Base-by-base conservation (phyloP, 1,284 basidiomycete genomes). In the Grifola frondosa region DNA sequence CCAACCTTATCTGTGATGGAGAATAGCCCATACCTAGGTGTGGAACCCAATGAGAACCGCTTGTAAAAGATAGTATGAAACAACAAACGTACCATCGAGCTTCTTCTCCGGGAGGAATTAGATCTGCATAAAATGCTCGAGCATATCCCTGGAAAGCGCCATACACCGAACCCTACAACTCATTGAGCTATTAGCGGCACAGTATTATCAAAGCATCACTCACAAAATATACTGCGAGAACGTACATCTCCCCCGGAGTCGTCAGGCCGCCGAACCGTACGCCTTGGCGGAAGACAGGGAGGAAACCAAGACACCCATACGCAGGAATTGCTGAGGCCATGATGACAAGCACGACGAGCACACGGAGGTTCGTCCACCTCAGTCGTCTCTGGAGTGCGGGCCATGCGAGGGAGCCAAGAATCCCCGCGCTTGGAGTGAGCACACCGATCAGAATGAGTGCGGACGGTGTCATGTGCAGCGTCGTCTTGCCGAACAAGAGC, bases 1-100 rank as follows among this genome's bases (percentile, higher is more conserved):
- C 68, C 2, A 53, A 80, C 85, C 73, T 91, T 92, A 68, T 91
- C 89, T 0, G 91, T 95, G 53, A 96, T 91, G 6, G 88, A 87
- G 64, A 87, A 96, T 19, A 95, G 67, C 2, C 80, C 89, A 58
- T 81, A 85, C 70, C 71, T 74, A 35, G n/a, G 13, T 12, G 1
- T 7, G 3, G 20, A 6, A 30, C 28, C 15, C 29, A 10, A 12
- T 19, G 12, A 23, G 16, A 41, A 7, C 4, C 31, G 10, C n/a
- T 10, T 10, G 26, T 28, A 28, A 10, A 9, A 23, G 28, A 10
- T 9, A 37, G 6, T 5, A 37, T 15, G 9, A 12, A 17, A 24
- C n/a, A 31, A 17, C 30, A 7, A 35, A 62, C 66, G 29, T 56
- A 78, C 86, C 87, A 92, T 45, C 87, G 66, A 1, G 88, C 88